A percentile compares a stretch with the other conserved stretches of the same genome.
These are phyloP conservation scores for Clonostachys rosea DNA, from an alignment of 2,329 filamentous ascomycete genomes.

Conservation along the genomic window DNA sequence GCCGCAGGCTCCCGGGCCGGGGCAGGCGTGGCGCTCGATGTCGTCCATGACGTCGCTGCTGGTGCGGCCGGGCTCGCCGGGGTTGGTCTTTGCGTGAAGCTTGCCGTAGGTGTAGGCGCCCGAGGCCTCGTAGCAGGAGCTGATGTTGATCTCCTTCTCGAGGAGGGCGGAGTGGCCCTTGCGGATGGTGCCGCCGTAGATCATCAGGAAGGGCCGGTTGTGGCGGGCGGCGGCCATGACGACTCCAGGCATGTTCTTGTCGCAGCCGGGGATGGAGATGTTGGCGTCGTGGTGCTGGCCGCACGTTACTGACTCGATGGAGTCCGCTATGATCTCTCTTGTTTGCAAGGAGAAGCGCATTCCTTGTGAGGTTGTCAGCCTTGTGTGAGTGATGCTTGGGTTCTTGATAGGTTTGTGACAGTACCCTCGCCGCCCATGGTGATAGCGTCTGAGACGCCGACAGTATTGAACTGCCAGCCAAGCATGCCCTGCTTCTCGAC, in stretches of 20 bases:
- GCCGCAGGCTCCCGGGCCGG: slow-evolving; percentile 62
- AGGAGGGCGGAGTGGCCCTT: slow-evolving; percentile 79
- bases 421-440: slow-evolving; percentile 90
- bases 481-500: slow-evolving; percentile 82
- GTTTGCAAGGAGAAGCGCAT: slow-evolving; percentile 93
- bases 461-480: slow-evolving; percentile 90
- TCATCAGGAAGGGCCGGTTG: slow-evolving; percentile 90
- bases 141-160: slow-evolving; percentile 79
- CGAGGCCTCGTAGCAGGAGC: slow-evolving; percentile 81
- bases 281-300: slow-evolving; percentile 92
- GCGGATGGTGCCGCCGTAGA: slow-evolving; percentile 88
- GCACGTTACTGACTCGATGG: slow-evolving; percentile 87
- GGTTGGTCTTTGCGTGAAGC: slow-evolving; percentile 63
- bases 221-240: slow-evolving; percentile 88
- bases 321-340: slow-evolving; percentile 89
- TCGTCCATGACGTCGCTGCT: slow-evolving; percentile 80
- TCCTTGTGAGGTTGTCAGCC: slow-evolving; percentile 40
- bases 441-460: slow-evolving; percentile 85
- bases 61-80: slow-evolving; percentile 58
- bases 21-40: slow-evolving; percentile 72
- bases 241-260: slow-evolving; percentile 97
- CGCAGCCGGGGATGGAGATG: slow-evolving; percentile 88
- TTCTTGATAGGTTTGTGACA: slow-evolving; percentile 8
- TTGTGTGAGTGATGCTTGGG: not conserved
- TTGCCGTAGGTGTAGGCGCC: slow-evolving; percentile 78